These are phyloP conservation scores for Sporothrix mexicana DNA, from an alignment of 2,329 filamentous ascomycete species.

Conservation along the genomic window DNA sequence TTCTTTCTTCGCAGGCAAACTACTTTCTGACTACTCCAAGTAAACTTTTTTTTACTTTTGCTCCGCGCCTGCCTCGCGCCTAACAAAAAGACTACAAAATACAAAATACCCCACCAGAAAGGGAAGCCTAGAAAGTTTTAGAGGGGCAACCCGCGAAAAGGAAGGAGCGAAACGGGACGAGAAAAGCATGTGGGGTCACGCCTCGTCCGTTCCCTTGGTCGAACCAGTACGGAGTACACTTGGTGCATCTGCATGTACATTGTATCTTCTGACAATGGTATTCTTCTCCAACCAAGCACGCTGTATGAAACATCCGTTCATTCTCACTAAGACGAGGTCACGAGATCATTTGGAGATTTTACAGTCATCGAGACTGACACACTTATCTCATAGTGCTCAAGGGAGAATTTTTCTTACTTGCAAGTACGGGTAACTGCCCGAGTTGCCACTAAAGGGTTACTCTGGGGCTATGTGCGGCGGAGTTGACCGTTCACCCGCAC, in stretches of 20 bases:
- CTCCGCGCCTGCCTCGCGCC: constrained; percentile 16
- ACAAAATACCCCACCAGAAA: constrained; percentile 15
- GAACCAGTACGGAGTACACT: too few species aligned
- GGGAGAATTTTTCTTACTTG: constrained; percentile 1
- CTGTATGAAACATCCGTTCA: too few species aligned
- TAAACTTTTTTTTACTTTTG: not conserved
- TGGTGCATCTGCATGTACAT: too few species aligned
- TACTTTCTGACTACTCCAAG: not conserved
- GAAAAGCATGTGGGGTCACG: not conserved
- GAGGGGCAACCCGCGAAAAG: constrained; percentile 24
- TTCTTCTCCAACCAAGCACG: too few species aligned
- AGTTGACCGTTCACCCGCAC: constrained; percentile 19
- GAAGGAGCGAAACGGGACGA: constrained; percentile 21
- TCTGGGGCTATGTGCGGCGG: constrained; percentile 9
- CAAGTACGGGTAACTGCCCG: too few species aligned
- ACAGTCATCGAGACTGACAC: not conserved
- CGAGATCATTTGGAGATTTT: not conserved
- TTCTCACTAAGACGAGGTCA: constrained; percentile 1
- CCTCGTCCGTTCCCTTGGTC: too few species aligned
- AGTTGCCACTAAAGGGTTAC: constrained; percentile 11
- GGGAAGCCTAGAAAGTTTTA: constrained; percentile 14
- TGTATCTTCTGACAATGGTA: too few species aligned
- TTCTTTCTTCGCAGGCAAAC: not conserved
- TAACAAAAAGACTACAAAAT: not conserved
- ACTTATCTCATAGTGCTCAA: not conserved